phyloP scores from a whole-genome alignment of 2,329 filamentous ascomycete genomes.

The Cytospora schulzeri region DNA sequence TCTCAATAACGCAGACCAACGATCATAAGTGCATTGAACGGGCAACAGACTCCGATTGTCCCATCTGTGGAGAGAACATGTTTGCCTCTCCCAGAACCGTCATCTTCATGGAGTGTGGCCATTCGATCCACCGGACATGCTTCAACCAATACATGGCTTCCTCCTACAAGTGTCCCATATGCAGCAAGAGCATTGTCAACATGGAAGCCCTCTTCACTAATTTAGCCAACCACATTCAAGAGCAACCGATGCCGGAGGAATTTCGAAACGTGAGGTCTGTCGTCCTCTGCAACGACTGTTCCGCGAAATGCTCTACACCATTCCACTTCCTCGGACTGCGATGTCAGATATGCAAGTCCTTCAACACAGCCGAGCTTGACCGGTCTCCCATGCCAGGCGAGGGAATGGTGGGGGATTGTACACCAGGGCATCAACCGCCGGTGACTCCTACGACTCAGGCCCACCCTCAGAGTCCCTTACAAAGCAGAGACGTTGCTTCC shows the following conservation, averaged over 20 bases:
- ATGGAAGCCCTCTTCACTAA: conserved; percentile 97
- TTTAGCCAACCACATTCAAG: conserved; percentile 81
- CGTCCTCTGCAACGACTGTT: conserved; percentile 94
- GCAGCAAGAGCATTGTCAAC: conserved; percentile 93
- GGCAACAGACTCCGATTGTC: conserved; percentile 92
- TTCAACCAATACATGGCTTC: conserved; percentile 85
- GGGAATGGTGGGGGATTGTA: not conserved
- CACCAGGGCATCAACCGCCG: not conserved
- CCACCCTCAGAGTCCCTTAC: not conserved
- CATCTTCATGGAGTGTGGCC: conserved; percentile 56
- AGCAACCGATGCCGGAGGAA: conserved; percentile 88
- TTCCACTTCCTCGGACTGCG: conserved; percentile 97
- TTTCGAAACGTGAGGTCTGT: conserved; percentile 79
- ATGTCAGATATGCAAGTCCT: conserved; percentile 73
- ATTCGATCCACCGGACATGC: conserved; percentile 91
- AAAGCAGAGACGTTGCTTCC: not conserved
- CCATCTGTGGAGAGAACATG: conserved; percentile 87
- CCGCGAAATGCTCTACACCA: conserved; percentile 77
- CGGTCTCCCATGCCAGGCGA: conserved; percentile 24
- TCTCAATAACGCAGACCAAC: conserved; percentile 81
- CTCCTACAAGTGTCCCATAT: conserved; percentile 95
- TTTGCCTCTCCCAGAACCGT: conserved; percentile 26
- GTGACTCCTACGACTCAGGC: not conserved
- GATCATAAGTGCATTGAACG: conserved; percentile 93
- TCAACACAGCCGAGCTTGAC: conserved; percentile 66